Conservation (phyloP, 345 rosid genomes). For the Citrus australasica region DNA sequence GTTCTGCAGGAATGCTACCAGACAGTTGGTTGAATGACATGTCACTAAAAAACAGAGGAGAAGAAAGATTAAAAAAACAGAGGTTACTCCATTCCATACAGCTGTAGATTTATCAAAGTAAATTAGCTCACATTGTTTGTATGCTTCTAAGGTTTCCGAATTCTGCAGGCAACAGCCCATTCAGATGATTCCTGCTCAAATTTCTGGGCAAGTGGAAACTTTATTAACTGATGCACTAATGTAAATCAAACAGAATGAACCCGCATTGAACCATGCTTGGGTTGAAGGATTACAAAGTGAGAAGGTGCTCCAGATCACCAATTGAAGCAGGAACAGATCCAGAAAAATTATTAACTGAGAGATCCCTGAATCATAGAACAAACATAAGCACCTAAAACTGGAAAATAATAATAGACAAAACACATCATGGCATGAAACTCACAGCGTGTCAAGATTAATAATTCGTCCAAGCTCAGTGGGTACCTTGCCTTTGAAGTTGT, state of each 20-base stretch:
- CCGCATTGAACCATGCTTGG: not conserved
- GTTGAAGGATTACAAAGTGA: constrained; percentile 51
- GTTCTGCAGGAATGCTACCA: constrained; percentile 65
- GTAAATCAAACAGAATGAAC: not conserved
- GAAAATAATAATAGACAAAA: not conserved
- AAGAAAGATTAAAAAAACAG: not conserved
- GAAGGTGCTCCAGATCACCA: constrained; percentile 93
- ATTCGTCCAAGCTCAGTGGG: constrained; percentile 79
- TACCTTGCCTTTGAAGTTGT: constrained; percentile 68
- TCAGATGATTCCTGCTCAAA: constrained; percentile 63
- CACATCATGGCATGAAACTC: constrained; percentile 10
- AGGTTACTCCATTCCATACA: not conserved
- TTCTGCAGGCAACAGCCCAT: constrained; percentile 66
- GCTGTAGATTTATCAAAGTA: not conserved
- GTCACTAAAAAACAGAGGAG: constrained; percentile 41
- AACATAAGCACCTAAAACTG: not conserved
- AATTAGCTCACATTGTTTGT: constrained; percentile 51
- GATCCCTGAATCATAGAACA: constrained; percentile 50
- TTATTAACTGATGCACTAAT: not conserved
- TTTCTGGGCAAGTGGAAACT: constrained; percentile 37
- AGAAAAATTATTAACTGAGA: constrained; percentile 72
- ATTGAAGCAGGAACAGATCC: constrained; percentile 74
- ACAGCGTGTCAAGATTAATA: constrained; percentile 88
- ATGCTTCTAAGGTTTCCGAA: constrained; percentile 84
- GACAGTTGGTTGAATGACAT: constrained; percentile 69